These are phyloP conservation scores for Neopestalotiopsis sp. DNA, from an alignment of 2,329 filamentous ascomycete genomes.

Conservation along the genomic window DNA sequence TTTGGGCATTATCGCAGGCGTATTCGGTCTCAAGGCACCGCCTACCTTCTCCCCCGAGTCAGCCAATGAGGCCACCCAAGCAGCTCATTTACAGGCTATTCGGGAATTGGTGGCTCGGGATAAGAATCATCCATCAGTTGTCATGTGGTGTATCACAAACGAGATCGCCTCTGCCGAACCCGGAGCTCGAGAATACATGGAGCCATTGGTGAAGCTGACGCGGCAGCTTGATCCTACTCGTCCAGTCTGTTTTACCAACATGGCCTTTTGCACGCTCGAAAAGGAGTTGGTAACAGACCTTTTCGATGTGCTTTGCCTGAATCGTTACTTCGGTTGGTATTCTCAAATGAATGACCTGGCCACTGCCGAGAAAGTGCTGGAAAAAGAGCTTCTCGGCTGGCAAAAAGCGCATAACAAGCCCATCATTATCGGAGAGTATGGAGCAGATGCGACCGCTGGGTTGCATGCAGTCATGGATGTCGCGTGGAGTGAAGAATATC, in stretches of 20 bases:
- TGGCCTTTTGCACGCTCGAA: slow-evolving; percentile 20
- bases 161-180: slow-evolving; percentile 30
- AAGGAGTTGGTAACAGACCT: slow-evolving; percentile 31
- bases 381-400: slow-evolving; percentile 26
- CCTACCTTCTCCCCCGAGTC: slow-evolving; percentile 29
- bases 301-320: slow-evolving; percentile 35
- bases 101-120: slow-evolving; percentile 32
- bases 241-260: slow-evolving; percentile 33
- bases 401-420: not conserved
- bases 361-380: slow-evolving; percentile 29
- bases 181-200: slow-evolving; percentile 31
- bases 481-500: not conserved
- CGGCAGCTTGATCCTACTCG: slow-evolving; percentile 32
- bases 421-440: not conserved
- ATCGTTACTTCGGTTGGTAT: slow-evolving; percentile 38
- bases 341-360: slow-evolving; percentile 29
- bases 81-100: slow-evolving; percentile 29
- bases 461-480: not conserved
- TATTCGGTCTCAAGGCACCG: slow-evolving; percentile 18
- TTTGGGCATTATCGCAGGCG: slow-evolving; percentile 24
- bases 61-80: slow-evolving; percentile 24
- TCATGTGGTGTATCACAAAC: slow-evolving; percentile 33
- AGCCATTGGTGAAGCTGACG: slow-evolving; percentile 29
- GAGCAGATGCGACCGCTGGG: not conserved
- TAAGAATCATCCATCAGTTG: slow-evolving; percentile 35